Base-by-base conservation (phyloP, 495 filamentous ascomycete species). In the Hypoxylon lenormandii region DNA sequence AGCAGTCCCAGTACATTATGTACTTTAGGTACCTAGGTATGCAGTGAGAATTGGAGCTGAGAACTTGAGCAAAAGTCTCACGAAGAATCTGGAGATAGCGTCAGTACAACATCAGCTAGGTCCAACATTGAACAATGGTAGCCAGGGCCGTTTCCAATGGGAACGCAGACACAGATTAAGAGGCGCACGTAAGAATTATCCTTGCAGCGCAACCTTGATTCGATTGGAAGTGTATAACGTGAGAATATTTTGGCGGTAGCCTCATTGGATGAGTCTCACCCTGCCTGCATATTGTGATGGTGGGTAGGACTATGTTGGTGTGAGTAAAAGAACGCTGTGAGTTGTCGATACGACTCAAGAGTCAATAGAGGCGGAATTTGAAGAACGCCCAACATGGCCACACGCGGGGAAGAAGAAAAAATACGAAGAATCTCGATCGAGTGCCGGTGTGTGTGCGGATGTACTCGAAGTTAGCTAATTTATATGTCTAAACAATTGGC, bases 271-370 rank as follows among this genome's bases (percentile, higher is more conserved):
- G 1, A 56, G 52, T 50, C 18, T 40, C 33, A 66, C 19, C 68
- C 62, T 48, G 42, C 62, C 46, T 59, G 58, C 68, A 66, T 40
- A 36, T 16, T 66, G 60, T 54, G 51, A 66, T 57, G 68, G 68
- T 62, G 68, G 57, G 68, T 71, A 71, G 51, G 68, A 66, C 61
- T 38, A 37, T 63, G 56, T 66, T 66, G 45, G 53, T 63, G 58
- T 36, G 57, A 49, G 56, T 48, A 40, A 21, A 21, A 48, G 22
- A 3, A 53, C 53, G 45, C 43, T 55, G 16, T 71, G 62, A 66
- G 62, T 33, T 66, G 52, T 66, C 68, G 43, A 71, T 59, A 46
- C 57, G 13, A 66, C 61, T 62, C 45, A 13, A 51, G 46, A 60
- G 18, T 59, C 21, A 45, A 58, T 60, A 51, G 30, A 52, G 52